Conservation (phyloP, 2,329 filamentous ascomycete genomes). For the Cladophialophora psammophila region DNA sequence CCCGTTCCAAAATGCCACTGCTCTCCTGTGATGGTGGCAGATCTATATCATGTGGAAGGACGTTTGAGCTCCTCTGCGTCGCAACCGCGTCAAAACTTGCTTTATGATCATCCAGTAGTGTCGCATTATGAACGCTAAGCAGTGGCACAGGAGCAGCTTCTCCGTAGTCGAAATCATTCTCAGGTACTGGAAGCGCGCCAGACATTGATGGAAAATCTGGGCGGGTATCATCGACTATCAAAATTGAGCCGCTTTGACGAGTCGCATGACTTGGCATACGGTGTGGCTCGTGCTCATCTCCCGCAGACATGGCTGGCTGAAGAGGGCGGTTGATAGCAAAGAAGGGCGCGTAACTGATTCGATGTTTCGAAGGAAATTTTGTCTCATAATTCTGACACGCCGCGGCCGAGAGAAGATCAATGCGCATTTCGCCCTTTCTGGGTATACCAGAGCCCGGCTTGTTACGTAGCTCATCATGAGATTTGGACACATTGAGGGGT, state of each 20-base stretch:
- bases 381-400: conserved; percentile 80
- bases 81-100: conserved; percentile 32
- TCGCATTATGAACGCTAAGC: conserved; percentile 4
- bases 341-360: conserved; percentile 32
- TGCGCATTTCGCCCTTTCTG: conserved; percentile 64
- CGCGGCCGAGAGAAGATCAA: conserved; percentile 82
- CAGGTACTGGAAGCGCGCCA: conserved; percentile 43
- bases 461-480: conserved; percentile 53
- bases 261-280: conserved; percentile 67
- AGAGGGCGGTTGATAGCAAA: conserved; percentile 29
- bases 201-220: conserved; percentile 48
- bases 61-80: conserved; percentile 36
- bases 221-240: conserved; percentile 73
- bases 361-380: conserved; percentile 62
- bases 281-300: conserved; percentile 30
- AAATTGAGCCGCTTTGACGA: conserved; percentile 84
- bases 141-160: neutral
- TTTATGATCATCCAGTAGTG: conserved; percentile 9
- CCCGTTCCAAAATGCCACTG: conserved; percentile 14
- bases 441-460: conserved; percentile 46
- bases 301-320: conserved; percentile 7
- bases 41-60: conserved; percentile 25
- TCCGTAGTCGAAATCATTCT: neutral
- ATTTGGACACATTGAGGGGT: conserved; percentile 55
- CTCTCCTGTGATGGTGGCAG: conserved; percentile 16